phyloP scores from a whole-genome alignment of 2,329 filamentous ascomycete genomes.

The Pyricularia sp. region DNA sequence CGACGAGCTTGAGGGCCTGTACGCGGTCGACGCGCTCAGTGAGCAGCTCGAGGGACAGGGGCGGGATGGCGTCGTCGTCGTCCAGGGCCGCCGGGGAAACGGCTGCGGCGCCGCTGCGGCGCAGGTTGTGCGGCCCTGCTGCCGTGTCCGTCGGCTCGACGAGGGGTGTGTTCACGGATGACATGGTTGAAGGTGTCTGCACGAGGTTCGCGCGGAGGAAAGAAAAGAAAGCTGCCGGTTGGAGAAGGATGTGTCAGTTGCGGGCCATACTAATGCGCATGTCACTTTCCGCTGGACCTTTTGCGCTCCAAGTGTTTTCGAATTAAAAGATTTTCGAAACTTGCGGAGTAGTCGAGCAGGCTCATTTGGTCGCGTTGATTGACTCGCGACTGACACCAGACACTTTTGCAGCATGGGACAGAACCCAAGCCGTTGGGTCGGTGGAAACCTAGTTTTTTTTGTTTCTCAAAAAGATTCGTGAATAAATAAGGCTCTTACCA shows the following conservation, averaged over 20 bases:
- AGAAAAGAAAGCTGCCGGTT: constrained; percentile 62
- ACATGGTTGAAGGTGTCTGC: constrained; percentile 51
- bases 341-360: not conserved
- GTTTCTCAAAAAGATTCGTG: too few species aligned
- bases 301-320: not conserved
- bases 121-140: constrained; percentile 10
- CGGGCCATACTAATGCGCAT: not conserved
- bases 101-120: constrained; percentile 18
- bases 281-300: not conserved
- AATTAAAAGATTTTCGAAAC: not conserved
- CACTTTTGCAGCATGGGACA: constrained; percentile 7
- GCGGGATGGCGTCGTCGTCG: constrained; percentile 42
- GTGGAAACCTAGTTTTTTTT: too few species aligned
- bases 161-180: constrained; percentile 57
- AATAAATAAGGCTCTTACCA: constrained; percentile 32
- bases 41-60: constrained; percentile 52
- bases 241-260: not conserved
- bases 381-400: not conserved
- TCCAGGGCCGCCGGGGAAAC: constrained; percentile 19
- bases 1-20: constrained; percentile 62
- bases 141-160: constrained; percentile 41
- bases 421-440: too few species aligned
- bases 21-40: constrained; percentile 49
- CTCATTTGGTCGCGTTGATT: not conserved
- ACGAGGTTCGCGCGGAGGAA: constrained; percentile 74